Evolutionary conservation across 805 yeast species (phyloP).

Genomic region (Priceomyces carsonii): DNA sequence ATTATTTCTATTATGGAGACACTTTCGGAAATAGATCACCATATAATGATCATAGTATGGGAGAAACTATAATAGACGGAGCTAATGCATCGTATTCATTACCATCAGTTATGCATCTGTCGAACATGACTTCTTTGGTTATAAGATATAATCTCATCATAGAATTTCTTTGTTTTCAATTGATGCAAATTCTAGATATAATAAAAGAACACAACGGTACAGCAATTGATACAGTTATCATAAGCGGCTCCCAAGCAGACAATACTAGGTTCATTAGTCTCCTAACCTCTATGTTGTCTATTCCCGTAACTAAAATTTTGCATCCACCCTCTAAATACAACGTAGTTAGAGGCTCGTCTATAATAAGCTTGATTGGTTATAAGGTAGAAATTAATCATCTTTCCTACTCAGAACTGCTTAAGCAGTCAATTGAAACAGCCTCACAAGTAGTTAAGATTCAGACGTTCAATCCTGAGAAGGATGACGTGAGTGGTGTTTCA

Average conservation of each 20-base stretch:
- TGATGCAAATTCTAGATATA: conserved; percentile 33
- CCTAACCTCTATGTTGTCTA: conserved; percentile 1
- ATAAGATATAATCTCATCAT: conserved; percentile 46
- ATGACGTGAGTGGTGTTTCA: too few species aligned
- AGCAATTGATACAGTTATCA: conserved; percentile 30
- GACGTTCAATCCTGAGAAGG: too few species aligned
- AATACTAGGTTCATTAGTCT: conserved; percentile 40
- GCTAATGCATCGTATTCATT: conserved; percentile 17
- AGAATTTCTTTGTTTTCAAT: conserved; percentile 55
- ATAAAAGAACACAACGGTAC: conserved; percentile 20
- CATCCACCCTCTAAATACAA: conserved; percentile 8
- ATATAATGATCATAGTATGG: conserved; percentile 48
- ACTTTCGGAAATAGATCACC: conserved; percentile 62
- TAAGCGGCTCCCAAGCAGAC: conserved; percentile 57
- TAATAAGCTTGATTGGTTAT: conserved; percentile 9
- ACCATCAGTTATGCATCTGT: conserved; percentile 7
- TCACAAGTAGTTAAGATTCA: too few species aligned
- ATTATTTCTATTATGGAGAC: conserved; percentile 54
- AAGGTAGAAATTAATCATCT: background rate
- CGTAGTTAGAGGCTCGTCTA: conserved; percentile 14
- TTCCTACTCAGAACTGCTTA: conserved; percentile 1
- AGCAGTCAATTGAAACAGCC: background rate
- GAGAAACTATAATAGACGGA: conserved; percentile 53
- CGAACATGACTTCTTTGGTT: conserved; percentile 18
- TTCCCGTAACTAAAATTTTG: conserved; percentile 3